Base-by-base conservation (phyloP, 2,329 filamentous ascomycete genomes). In the Fusarium gaditjirri region DNA sequence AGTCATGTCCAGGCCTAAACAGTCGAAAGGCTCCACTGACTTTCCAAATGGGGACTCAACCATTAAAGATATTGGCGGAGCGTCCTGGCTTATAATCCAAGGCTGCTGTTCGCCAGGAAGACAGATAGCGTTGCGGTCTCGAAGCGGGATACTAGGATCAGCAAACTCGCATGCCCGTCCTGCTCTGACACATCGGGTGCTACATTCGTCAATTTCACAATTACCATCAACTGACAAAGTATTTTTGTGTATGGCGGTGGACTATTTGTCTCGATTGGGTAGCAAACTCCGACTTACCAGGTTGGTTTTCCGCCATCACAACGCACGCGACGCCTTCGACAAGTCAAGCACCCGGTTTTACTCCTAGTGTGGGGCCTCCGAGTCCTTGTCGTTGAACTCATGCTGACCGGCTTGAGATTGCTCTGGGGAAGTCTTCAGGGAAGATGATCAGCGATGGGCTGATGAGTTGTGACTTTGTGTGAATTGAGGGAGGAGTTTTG, bases 91-190 rank as follows among this genome's bases (percentile, higher is more conserved):
- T 16, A 74, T 14, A 3, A 54, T 16, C 75, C 75, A 77, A 6
- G 75, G 74, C 7, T 70, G 67, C 35, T 76, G 75, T 41, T 77
- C 61, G 7, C 75, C 75, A 1, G 75, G 75, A 2, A 76, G 64
- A 25, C 54, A 63, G 12, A 39, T 23, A 9, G 70, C 61, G 2
- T 69, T 70, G 6, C 74, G 75, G 23, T 77, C 75, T 33, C 74
- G 73, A 11, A 77, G 74, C 9, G 75, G 75, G 8, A 77, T 25
- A 19, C 33, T 49, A 10, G 68, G 55, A 11, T 50, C 46, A 23
- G 49, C 44, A 27, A 72, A 77, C 25, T 77, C 73, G 25, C 75
- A 77, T 2, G 8, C 11, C 3, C 73, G 55, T 1, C 47, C 54
- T 2, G 64, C 68, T n/a, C 35, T 61, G 11, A n/a, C 31, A 23